Conservation (phyloP, 1,139 yeast species). For the Diutina mesorugosa region DNA sequence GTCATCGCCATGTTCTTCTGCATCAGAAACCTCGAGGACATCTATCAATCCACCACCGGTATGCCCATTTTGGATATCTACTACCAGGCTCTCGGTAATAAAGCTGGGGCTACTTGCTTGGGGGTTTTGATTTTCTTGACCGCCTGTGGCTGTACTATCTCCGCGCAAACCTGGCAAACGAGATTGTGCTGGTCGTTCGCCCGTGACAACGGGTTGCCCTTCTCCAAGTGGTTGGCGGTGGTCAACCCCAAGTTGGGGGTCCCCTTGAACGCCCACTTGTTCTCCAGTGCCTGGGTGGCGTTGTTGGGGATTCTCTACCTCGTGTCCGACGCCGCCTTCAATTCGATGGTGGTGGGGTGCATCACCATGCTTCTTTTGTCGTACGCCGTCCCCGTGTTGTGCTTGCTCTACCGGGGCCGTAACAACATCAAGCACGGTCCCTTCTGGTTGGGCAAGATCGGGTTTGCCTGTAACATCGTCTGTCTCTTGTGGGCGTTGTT, state of each 20-base stretch:
- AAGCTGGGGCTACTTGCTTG: conserved; percentile 46
- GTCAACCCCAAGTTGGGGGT: conserved; percentile 32
- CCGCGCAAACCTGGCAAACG: conserved; percentile 69
- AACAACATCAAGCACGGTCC: conserved; percentile 54
- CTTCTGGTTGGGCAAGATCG: conserved; percentile 56
- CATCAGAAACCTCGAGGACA: conserved; percentile 33
- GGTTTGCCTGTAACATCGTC: conserved; percentile 40
- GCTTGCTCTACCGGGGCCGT: conserved; percentile 46
- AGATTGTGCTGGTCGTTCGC: conserved; percentile 69
- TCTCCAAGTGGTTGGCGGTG: conserved; percentile 31
- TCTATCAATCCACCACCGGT: conserved; percentile 37
- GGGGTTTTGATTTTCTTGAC: conserved; percentile 47
- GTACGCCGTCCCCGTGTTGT: conserved; percentile 36
- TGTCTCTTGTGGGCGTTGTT: conserved; percentile 48
- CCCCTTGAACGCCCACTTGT: conserved; percentile 41
- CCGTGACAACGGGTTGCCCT: conserved; percentile 37
- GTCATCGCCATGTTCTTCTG: conserved; percentile 53
- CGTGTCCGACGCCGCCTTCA: conserved; percentile 43
- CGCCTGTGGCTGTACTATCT: conserved; percentile 57
- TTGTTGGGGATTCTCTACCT: conserved; percentile 38
- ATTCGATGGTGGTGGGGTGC: conserved; percentile 43
- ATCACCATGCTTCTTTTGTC: conserved; percentile 38
- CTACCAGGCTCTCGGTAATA: conserved; percentile 42
- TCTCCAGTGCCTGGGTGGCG: conserved; percentile 34
- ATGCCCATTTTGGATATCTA: conserved; percentile 53